phyloP scores from a whole-genome alignment of 768 basidiomycete genomes.

The Podaxis sp. region DNA sequence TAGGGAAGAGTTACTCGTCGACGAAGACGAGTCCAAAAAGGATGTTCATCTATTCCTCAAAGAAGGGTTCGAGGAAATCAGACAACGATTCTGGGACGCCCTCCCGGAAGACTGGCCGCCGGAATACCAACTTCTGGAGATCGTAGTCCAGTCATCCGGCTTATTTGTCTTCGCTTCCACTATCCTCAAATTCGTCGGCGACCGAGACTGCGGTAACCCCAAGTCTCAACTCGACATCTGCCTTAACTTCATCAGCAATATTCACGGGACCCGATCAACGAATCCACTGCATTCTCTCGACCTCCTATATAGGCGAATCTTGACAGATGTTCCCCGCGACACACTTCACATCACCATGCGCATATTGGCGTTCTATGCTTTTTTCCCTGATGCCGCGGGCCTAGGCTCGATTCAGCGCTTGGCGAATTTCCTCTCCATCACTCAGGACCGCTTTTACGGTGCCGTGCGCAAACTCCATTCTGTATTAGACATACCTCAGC shows the following conservation, averaged over 20 bases:
- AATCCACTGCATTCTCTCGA: background rate
- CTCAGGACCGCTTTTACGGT: background rate
- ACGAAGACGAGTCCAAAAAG: background rate
- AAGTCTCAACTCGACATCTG: background rate
- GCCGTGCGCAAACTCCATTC: background rate
- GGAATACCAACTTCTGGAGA: background rate
- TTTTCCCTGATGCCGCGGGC: background rate
- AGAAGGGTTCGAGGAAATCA: background rate
- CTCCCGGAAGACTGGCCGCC: background rate
- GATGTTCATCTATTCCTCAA: background rate
- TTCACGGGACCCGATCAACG: background rate
- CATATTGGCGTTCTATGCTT: background rate
- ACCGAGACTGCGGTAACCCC: background rate
- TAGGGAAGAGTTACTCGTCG: background rate
- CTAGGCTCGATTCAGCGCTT: background rate
- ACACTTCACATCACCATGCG: background rate
- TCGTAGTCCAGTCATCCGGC: background rate
- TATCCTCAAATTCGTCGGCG: background rate
- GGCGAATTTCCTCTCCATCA: background rate
- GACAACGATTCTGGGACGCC: background rate
- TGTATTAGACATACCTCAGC: background rate
- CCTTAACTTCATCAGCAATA: background rate
- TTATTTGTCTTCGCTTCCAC: conserved; percentile 1
- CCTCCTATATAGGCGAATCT: background rate
- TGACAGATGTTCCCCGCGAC: background rate